phyloP scores from a whole-genome alignment of 768 basidiomycete genomes.

The Mycena crocata region DNA sequence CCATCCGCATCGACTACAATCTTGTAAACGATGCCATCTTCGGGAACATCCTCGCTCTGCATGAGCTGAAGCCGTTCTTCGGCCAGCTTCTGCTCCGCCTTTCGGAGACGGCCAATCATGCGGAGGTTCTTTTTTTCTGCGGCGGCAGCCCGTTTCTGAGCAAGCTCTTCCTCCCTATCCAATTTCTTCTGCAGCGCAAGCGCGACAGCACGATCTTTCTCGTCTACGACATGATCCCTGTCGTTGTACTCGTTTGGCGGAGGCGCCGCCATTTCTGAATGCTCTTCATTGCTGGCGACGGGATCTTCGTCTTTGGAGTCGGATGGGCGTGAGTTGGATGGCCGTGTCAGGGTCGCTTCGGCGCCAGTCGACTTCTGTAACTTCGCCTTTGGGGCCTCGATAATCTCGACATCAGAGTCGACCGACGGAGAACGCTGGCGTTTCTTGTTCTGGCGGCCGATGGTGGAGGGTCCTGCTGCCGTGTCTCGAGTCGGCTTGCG shows the following conservation, averaged over 20 bases:
- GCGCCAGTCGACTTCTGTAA: not conserved
- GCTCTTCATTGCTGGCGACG: too few relatives aligned
- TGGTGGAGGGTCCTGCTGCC: conserved; percentile 14
- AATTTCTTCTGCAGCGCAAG: conserved; percentile 23
- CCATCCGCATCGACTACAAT: conserved; percentile 25
- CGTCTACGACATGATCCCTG: not conserved
- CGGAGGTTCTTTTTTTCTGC: conserved; percentile 3
- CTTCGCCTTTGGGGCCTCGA: conserved; percentile 7
- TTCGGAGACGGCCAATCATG: conserved; percentile 14
- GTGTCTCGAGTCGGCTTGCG: not conserved
- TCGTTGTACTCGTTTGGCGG: not conserved
- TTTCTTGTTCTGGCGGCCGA: conserved; percentile 14
- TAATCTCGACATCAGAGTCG: conserved; percentile 14
- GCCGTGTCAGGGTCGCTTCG: too few relatives aligned
- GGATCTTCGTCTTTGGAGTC: too few relatives aligned
- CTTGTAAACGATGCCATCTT: conserved; percentile 23
- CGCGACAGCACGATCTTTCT: conserved; percentile 20
- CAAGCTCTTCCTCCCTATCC: conserved; percentile 21
- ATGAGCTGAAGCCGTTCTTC: conserved; percentile 11
- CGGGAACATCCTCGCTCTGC: conserved; percentile 12
- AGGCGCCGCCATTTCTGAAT: too few relatives aligned
- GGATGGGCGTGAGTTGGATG: too few relatives aligned
- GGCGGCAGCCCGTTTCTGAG: conserved; percentile 2
- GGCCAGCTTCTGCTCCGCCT: conserved; percentile 23
- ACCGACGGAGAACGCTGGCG: not conserved